A percentile compares a stretch with the other conserved stretches of the same genome.
Evolutionary conservation across 805 yeast genomes (phyloP).

Genomic region (Zygoascus biomembranicola): DNA sequence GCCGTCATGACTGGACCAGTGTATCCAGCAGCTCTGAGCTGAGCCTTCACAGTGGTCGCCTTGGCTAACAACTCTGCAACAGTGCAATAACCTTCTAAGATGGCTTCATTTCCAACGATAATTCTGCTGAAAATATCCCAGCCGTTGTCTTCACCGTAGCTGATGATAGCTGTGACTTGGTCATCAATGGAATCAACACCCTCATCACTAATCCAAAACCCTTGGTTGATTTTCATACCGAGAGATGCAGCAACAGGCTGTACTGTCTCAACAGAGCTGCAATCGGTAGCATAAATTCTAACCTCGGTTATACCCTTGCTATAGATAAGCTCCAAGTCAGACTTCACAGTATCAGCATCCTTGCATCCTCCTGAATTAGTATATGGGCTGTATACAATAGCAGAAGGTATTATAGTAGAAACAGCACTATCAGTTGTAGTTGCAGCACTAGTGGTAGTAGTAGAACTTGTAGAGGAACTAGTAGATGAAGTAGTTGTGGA

Average conservation of each 20-base stretch:
- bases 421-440: conserved; percentile 15
- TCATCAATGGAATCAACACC: conserved; percentile 67
- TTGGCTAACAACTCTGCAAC: conserved; percentile 56
- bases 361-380: conserved; percentile 62
- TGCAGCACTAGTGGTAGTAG: conserved; percentile 14
- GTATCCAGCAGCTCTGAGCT: conserved; percentile 62
- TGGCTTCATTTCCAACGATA: conserved; percentile 86
- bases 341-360: conserved; percentile 39
- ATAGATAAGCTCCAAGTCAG: conserved; percentile 52
- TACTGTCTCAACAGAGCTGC: conserved; percentile 58
- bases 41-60: conserved; percentile 53
- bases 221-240: conserved; percentile 75
- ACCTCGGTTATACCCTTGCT: conserved; percentile 55
- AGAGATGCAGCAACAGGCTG: conserved; percentile 48
- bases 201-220: conserved; percentile 63
- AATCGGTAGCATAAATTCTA: conserved; percentile 84
- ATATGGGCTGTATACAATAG: conserved; percentile 49
- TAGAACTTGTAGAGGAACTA: conserved; percentile 5
- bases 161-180: conserved; percentile 46
- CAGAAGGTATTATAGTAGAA: conserved; percentile 22
- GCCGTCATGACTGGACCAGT: conserved; percentile 71
- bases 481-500: conserved; percentile 10
- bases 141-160: conserved; percentile 41
- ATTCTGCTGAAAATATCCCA: conserved; percentile 74
- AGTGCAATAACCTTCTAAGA: conserved; percentile 52